phyloP scores from a whole-genome alignment of 106 monocot genomes.

The Chionographis japonica region DNA sequence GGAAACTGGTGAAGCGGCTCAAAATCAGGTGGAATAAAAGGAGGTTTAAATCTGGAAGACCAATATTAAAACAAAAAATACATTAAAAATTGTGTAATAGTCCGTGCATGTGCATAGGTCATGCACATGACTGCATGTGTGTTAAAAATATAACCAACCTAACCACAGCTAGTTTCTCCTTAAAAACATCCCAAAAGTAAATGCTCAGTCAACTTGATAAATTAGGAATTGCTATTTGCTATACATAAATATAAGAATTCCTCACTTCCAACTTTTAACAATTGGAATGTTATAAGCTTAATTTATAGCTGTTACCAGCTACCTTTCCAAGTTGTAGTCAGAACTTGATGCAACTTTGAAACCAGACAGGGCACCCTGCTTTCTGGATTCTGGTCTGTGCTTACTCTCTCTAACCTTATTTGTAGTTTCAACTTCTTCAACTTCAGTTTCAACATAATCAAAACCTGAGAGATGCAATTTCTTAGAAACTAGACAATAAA shows the following conservation, averaged over 20 bases:
- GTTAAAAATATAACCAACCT: too few relatives aligned
- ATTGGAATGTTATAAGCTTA: too few relatives aligned
- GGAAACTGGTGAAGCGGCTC: slow-evolving; percentile 67
- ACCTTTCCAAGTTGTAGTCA: slow-evolving; percentile 81
- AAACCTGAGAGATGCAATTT: slow-evolving; percentile 32
- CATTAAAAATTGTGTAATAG: too few relatives aligned
- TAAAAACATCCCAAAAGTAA: too few relatives aligned
- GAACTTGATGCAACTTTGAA: slow-evolving; percentile 68
- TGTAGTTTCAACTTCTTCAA: slow-evolving; percentile 64
- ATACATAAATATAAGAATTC: too few relatives aligned
- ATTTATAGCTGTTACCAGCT: not conserved
- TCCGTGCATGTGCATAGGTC: too few relatives aligned
- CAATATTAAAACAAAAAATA: not conserved
- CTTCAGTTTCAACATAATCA: slow-evolving; percentile 59
- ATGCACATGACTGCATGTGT: too few relatives aligned
- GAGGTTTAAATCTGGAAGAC: slow-evolving; percentile 71
- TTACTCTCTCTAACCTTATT: slow-evolving; percentile 19
- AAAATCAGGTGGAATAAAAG: slow-evolving; percentile 68
- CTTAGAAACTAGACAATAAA: slow-evolving; percentile 1
- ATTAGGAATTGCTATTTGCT: too few relatives aligned
- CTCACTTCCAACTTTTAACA: too few relatives aligned
- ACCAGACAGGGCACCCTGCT: slow-evolving; percentile 38
- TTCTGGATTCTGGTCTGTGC: slow-evolving; percentile 35
- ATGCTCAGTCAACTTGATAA: too few relatives aligned
- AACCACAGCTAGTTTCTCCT: too few relatives aligned